A percentile compares a stretch with the other conserved stretches of the same genome.
Evolutionary conservation across 1,139 yeast genomes (phyloP).

Genomic region (Pichia terricola): DNA sequence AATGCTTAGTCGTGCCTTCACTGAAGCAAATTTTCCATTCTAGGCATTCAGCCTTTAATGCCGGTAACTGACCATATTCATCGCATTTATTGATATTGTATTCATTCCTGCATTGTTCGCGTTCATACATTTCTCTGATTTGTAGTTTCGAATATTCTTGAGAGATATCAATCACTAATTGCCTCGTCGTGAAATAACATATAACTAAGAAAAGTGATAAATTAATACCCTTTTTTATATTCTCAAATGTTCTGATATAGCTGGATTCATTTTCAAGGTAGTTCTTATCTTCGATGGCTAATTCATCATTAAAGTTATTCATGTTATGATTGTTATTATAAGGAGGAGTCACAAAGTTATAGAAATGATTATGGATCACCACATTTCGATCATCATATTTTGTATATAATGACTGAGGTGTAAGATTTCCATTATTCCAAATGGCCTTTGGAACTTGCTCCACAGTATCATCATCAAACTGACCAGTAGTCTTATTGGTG

Average conservation of each 20-base stretch:
- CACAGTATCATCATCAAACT: too few relatives aligned
- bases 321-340: not conserved
- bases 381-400: not conserved
- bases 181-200: constrained; percentile 33
- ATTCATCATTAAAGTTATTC: not conserved
- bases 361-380: constrained; percentile 7
- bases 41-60: constrained; percentile 44
- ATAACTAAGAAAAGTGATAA: constrained; percentile 28
- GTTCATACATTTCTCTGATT: constrained; percentile 30
- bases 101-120: constrained; percentile 39
- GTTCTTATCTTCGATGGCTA: constrained; percentile 14
- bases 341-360: not conserved
- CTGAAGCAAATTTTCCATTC: constrained; percentile 58
- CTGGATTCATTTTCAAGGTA: not conserved
- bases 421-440: too few relatives aligned
- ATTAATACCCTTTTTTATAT: constrained; percentile 38
- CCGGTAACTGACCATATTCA: constrained; percentile 50
- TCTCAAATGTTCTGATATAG: constrained; percentile 25
- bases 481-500: too few relatives aligned
- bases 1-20: constrained; percentile 29
- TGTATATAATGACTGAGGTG: too few relatives aligned
- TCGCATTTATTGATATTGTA: constrained; percentile 49
- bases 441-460: too few relatives aligned
- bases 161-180: constrained; percentile 45
- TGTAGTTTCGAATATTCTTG: constrained; percentile 35